Evolutionary conservation across 2,329 filamentous ascomycete species (phyloP).

Genomic region (Talaromyces sp.): DNA sequence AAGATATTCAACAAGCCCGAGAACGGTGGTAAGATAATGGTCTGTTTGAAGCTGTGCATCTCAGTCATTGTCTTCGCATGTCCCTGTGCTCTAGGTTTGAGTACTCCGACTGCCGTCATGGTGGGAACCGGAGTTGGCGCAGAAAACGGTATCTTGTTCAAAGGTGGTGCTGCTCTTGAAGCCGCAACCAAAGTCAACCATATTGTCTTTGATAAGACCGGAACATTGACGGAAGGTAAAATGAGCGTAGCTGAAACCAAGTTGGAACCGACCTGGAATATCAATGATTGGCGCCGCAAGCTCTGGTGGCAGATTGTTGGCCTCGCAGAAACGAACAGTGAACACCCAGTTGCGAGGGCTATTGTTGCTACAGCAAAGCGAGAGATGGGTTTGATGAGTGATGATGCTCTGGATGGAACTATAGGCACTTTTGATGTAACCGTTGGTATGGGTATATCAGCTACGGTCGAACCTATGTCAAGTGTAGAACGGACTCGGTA

Average conservation of each 20-base stretch:
- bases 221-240: constrained; percentile 87
- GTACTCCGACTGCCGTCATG: constrained; percentile 96
- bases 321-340: constrained; percentile 90
- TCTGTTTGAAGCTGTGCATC: constrained; percentile 95
- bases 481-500: constrained; percentile 66
- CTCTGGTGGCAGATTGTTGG: constrained; percentile 96
- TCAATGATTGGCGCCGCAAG: constrained; percentile 60
- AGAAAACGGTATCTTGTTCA: constrained; percentile 94
- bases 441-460: constrained; percentile 80
- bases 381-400: constrained; percentile 65
- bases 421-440: constrained; percentile 77
- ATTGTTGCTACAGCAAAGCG: constrained; percentile 70
- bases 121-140: constrained; percentile 96
- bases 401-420: constrained; percentile 73
- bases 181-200: constrained; percentile 84
- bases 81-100: constrained; percentile 90
- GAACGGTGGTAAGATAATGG: constrained; percentile 89
- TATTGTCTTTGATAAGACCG: constrained; percentile 92
- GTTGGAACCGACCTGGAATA: constrained; percentile 64
- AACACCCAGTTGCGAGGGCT: constrained; percentile 92
- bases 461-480: constrained; percentile 70
- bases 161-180: constrained; percentile 88
- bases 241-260: constrained; percentile 80
- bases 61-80: constrained; percentile 98
- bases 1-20: constrained; percentile 74